Base-by-base conservation (phyloP, 164 flowering plant species). In the Houttuynia cordata region DNA sequence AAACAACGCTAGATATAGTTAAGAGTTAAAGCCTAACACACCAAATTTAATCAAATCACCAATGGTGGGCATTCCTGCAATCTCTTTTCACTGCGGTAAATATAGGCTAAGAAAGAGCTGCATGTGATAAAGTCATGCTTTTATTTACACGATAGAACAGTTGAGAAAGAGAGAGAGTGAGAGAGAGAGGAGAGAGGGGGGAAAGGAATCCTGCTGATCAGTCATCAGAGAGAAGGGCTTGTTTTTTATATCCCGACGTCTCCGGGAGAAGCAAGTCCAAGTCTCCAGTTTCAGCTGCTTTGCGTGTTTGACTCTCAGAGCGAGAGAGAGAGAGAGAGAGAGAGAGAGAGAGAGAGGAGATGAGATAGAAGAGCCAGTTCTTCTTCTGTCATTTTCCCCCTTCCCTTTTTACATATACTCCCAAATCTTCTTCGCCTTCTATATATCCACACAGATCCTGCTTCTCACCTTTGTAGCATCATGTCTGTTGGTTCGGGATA, bases 351-450 rank as follows among this genome's bases (percentile, higher is more conserved):
- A 60, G 68, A 60, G 47, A 42, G 51, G 60, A 58, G 71, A 63
- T 67, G 69, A 66, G 72, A 71, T 70, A 60, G 69, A 62, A 61
- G 68, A 72, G 24, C 19, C 62, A 57, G 55, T 62, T 75, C 76
- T 82, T 89, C 83, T 89, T 75, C 77, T 87, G 79, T 87, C 89
- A 30, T 67, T 20, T 77, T 71, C 83, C 76, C 81, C 79, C 82
- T 84, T 78, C 78, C 74, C 80, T 58, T 72, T 68, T 42, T 10
- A 59, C 68, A 61, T 60, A 68, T 56, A 74, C 18, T 45, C 73
- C 75, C 73, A 60, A 76, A 68, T 68, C 68, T 68, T 61, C 71
- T 64, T 68, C 67, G 70, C 75, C 73, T 62, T 70, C 68, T 59
- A 50, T 24, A 52, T 66, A 45, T 60, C 47, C 37, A 30, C 37